A percentile compares a stretch with the other conserved stretches of the same genome.
phyloP scores from a whole-genome alignment of 106 monocot genomes.

The Dendrobium chrysotoxum region DNA sequence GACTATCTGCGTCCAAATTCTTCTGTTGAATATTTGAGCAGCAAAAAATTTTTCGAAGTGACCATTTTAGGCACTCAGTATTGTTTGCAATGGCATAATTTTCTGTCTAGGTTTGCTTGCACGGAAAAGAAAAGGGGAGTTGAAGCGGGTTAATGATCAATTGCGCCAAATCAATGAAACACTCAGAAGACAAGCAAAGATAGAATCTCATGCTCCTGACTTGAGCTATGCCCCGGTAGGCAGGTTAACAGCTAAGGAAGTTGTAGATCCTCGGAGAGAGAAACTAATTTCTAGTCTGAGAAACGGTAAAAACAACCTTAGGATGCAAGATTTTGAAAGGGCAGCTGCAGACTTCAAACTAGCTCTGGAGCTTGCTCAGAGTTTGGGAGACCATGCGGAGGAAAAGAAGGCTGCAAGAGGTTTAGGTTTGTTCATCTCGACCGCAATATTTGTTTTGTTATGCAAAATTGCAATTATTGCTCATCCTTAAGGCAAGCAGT shows the following conservation, averaged over 20 bases:
- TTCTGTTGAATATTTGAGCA: too few species aligned
- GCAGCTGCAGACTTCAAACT: slow-evolving; percentile 53
- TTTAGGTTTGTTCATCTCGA: too few species aligned
- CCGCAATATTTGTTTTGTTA: too few species aligned
- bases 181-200: slow-evolving; percentile 81
- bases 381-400: slow-evolving; percentile 58
- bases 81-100: not conserved
- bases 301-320: slow-evolving; percentile 52
- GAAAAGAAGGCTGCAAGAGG: slow-evolving; percentile 86
- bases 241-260: slow-evolving; percentile 36
- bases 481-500: too few species aligned
- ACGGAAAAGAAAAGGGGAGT: slow-evolving; percentile 73
- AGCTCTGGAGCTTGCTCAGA: slow-evolving; percentile 55
- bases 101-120: slow-evolving; percentile 32
- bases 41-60: too few species aligned
- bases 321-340: slow-evolving; percentile 57
- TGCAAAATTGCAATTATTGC: slow-evolving; percentile 8
- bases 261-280: slow-evolving; percentile 29
- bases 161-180: slow-evolving; percentile 83
- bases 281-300: slow-evolving; percentile 42
- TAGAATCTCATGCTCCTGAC: slow-evolving; percentile 71
- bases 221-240: slow-evolving; percentile 68
- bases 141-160: slow-evolving; percentile 54
- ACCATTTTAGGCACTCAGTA: too few species aligned
- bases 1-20: too few species aligned